Conservation (phyloP, 192 early-diverging fungal genomes). For the Coemansia sp. region DNA sequence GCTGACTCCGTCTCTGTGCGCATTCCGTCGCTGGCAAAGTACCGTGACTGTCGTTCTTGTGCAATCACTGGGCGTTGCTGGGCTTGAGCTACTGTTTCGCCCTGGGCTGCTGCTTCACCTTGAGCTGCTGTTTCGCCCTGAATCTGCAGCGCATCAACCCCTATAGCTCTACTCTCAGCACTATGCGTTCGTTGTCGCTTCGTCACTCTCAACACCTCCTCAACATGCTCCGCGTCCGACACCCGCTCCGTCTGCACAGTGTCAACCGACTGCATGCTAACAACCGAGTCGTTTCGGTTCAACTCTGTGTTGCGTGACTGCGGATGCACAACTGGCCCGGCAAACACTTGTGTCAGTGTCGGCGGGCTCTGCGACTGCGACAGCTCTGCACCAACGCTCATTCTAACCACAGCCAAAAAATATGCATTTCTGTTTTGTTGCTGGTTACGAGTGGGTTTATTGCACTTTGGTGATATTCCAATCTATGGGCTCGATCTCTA, state of each 20-base stretch:
- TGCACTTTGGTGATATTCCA: too few species aligned
- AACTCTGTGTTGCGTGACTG: not conserved
- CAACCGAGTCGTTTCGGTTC: not conserved
- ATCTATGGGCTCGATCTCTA: too few species aligned
- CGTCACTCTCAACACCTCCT: not conserved
- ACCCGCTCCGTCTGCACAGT: not conserved
- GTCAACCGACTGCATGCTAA: not conserved
- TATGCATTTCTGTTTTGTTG: too few species aligned
- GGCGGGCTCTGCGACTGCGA: conserved; percentile 14
- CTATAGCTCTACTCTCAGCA: too few species aligned
- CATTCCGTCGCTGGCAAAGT: not conserved
- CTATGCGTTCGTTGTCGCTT: not conserved
- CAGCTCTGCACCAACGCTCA: conserved; percentile 2
- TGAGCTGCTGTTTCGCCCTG: not conserved
- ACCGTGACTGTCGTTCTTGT: conserved; percentile 9
- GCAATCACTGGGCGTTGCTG: not conserved
- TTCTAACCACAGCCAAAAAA: not conserved
- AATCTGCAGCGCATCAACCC: not conserved
- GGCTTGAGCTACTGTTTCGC: not conserved
- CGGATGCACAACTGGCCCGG: not conserved
- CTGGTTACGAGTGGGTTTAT: too few species aligned
- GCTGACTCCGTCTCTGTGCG: not conserved
- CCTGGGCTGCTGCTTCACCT: not conserved
- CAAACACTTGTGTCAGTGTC: conserved; percentile 8
- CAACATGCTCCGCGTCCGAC: not conserved